phyloP scores from a whole-genome alignment of 768 basidiomycete species.

The Tricholoma matsutake region DNA sequence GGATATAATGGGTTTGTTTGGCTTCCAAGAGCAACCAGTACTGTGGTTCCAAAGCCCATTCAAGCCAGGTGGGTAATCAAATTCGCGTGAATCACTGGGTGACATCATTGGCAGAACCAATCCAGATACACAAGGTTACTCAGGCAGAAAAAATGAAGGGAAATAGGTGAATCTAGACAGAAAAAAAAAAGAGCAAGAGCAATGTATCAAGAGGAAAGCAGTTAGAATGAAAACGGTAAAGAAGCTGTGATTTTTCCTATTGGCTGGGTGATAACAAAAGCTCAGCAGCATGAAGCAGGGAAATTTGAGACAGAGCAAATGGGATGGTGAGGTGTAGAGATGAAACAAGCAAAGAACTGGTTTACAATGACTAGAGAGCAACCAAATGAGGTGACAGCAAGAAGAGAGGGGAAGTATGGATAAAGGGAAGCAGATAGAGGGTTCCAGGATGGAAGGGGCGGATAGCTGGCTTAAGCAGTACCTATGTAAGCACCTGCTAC shows the following conservation, averaged over 20 bases:
- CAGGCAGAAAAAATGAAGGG: background rate
- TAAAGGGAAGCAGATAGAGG: conserved; percentile 8
- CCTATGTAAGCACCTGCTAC: too few relatives aligned
- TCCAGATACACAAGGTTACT: conserved; percentile 6
- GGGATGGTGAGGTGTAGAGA: conserved; percentile 19
- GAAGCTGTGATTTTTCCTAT: conserved; percentile 15
- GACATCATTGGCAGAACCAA: conserved; percentile 33
- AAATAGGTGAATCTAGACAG: conserved; percentile 4
- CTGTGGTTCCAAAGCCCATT: conserved; percentile 21
- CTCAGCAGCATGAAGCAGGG: conserved; percentile 15
- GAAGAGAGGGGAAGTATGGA: conserved; percentile 2
- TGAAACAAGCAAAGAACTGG: conserved; percentile 31
- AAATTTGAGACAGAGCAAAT: conserved; percentile 18
- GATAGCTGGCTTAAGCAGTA: conserved; percentile 4
- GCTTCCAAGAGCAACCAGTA: too few relatives aligned
- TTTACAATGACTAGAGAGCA: conserved; percentile 39
- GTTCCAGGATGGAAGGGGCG: conserved; percentile 14
- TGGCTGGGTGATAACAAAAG: conserved; percentile 15
- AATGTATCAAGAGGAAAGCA: conserved; percentile 3
- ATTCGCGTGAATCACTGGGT: conserved; percentile 39
- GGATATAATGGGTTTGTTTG: too few relatives aligned
- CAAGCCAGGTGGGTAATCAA: conserved; percentile 34
- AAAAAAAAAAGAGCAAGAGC: background rate
- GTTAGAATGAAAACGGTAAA: conserved; percentile 2
- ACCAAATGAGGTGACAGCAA: conserved; percentile 36